Percentiles rank a stretch among this genome's conserved stretches.
Conservation (phyloP, 1,284 basidiomycete genomes). For the Bjerkandera adusta region DNA sequence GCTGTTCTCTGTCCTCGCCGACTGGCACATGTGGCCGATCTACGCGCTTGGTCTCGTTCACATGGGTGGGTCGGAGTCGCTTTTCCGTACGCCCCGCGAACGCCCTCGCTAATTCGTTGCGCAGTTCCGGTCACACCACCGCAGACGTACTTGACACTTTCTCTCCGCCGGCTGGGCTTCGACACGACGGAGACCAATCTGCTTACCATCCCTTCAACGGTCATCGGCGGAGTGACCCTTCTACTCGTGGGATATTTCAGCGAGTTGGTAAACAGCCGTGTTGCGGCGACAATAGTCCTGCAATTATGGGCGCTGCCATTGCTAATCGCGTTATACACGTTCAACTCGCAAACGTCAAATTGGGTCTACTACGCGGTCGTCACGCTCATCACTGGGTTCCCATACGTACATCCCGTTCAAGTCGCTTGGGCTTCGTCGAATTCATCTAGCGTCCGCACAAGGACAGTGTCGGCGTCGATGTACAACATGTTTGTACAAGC, state of each 20-base stretch:
- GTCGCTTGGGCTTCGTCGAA: slow-evolving; percentile 65
- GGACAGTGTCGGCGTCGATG: slow-evolving; percentile 54
- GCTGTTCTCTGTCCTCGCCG: slow-evolving; percentile 54
- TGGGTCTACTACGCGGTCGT: slow-evolving; percentile 63
- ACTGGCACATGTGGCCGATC: slow-evolving; percentile 72
- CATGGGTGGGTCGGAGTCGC: slow-evolving; percentile 30
- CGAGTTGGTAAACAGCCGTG: slow-evolving; percentile 54
- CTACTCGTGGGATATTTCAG: slow-evolving; percentile 49
- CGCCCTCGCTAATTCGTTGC: slow-evolving; percentile 19
- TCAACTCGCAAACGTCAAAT: slow-evolving; percentile 47
- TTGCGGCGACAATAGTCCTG: slow-evolving; percentile 48
- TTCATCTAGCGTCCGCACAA: slow-evolving; percentile 55
- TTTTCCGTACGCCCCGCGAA: background rate
- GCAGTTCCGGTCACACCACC: slow-evolving; percentile 52
- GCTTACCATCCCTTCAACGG: slow-evolving; percentile 52
- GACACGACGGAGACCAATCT: slow-evolving; percentile 59
- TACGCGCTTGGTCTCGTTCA: slow-evolving; percentile 50
- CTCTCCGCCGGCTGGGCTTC: slow-evolving; percentile 63
- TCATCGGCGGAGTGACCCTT: slow-evolving; percentile 37
- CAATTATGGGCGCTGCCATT: slow-evolving; percentile 64
- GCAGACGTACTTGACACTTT: slow-evolving; percentile 59
- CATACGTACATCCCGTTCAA: slow-evolving; percentile 42
- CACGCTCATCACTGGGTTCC: slow-evolving; percentile 54
- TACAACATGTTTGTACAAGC: slow-evolving; percentile 69
- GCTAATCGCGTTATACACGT: slow-evolving; percentile 55